These are phyloP conservation scores for Xylaria bambusicola DNA, from an alignment of 495 filamentous ascomycete genomes.

Conservation along the genomic window DNA sequence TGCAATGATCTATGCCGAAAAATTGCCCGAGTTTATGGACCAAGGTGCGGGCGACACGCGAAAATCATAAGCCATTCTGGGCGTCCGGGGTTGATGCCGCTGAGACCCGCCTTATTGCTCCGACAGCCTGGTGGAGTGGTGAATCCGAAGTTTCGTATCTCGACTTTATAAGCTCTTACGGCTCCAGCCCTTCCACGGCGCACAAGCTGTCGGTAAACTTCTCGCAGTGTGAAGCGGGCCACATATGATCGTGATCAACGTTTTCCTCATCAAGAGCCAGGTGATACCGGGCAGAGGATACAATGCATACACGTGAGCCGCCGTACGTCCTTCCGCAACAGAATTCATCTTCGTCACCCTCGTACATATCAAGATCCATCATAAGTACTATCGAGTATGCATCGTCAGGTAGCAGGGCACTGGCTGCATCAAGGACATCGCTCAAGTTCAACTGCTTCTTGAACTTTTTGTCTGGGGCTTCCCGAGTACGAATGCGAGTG, in stretches of 20 bases:
- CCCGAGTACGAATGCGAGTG: constrained; percentile 57
- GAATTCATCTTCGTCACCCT: constrained; percentile 67
- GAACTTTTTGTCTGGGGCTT: constrained; percentile 51
- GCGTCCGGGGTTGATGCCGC: constrained; percentile 12
- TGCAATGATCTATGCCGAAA: constrained; percentile 64
- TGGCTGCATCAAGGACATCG: constrained; percentile 63
- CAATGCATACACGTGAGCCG: constrained; percentile 59
- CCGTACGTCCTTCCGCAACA: constrained; percentile 70
- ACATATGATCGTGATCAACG: constrained; percentile 57
- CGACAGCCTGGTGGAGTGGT: constrained; percentile 23
- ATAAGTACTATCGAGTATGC: constrained; percentile 62
- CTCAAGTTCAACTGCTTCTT: constrained; percentile 60
- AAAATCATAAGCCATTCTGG: constrained; percentile 53
- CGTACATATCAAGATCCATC: constrained; percentile 64
- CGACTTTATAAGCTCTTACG: not conserved
- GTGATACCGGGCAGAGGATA: constrained; percentile 62
- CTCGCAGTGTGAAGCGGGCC: constrained; percentile 64
- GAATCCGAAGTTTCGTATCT: not conserved
- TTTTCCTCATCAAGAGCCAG: constrained; percentile 51
- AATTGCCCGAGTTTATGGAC: constrained; percentile 69
- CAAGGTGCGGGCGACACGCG: constrained; percentile 57
- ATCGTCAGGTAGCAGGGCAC: constrained; percentile 57
- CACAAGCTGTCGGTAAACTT: constrained; percentile 46
- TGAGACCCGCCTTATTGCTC: constrained; percentile 15
- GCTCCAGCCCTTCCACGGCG: constrained; percentile 10